Base-by-base conservation (phyloP, 2,329 filamentous ascomycete species). In the Cladorrhinum sp. region DNA sequence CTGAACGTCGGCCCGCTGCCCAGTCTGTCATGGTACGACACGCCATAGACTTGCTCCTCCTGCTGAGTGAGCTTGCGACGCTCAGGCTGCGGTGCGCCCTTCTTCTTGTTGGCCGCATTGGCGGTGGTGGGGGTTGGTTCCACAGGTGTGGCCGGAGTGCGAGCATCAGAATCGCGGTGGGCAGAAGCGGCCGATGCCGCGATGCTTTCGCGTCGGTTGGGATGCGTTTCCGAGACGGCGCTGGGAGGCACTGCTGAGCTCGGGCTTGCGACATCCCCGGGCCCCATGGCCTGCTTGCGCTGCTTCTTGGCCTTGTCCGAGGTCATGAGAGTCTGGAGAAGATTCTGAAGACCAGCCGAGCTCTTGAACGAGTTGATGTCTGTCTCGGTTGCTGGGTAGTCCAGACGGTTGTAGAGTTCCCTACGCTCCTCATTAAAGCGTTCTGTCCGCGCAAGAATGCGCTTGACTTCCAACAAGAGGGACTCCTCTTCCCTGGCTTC, bases 401-500 rank as follows among this genome's bases (percentile, higher is more conserved):
- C 94, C 10, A 99, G 86, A 57, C 94, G 86, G 65, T 86, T 85
- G 76, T 94, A 96, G 50, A 96, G 84, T 73, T 96, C 93, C 67
- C 88, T 86, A 58, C 95, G 89, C 72, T 97, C 92, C 66, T 91
- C 88, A 72, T 96, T 91, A 71, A 98, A 89, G 60, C 86, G 87
- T 67, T 95, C 90, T 65, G 93, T 91, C 62, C 92, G 87, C 64
- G 90, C 88, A 70, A 96, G 85, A 66, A 99, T 98, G 62, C 95
- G 89, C 71, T 96, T 92, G 59, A 99, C 85, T 72, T 99, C 95
- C 61, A 94, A 83, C 18, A 99, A 82, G 2, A 99, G 79, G 33
- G 91, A 89, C 68, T 96, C 90, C 76, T 99, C 95, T 73, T 99
- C 95, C 64, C 91, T 87, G 24, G 94, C 90, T 75, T 99, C 94